Base-by-base conservation (phyloP, 2,329 filamentous ascomycete species). In the Beauveria australis region DNA sequence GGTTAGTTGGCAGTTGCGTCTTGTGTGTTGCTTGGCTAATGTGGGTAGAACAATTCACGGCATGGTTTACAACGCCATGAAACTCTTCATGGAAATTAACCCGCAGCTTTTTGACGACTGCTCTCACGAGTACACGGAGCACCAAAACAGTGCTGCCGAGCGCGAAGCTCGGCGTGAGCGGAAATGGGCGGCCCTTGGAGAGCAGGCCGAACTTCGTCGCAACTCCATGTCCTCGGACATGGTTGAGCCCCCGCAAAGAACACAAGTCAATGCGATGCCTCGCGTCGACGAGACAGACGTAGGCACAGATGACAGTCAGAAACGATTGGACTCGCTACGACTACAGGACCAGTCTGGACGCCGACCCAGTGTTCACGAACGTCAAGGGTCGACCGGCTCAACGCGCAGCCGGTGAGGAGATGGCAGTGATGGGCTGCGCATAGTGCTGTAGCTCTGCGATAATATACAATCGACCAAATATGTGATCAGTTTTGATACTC, bases 21-120 rank as follows among this genome's bases (percentile, higher is more conserved):
- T 46, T 22, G n/a, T 14, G n/a, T 44, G 6, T 24, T 12, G n/a
- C 8, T 44, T 62, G 54, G 59, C 75, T 80, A 69, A 79, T 64
- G 26, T 16, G 54, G 8, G 2, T 65, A 97, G 94, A 70, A 99
- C 94, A 8, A 99, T 99, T 67, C 94, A 99, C 71, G 94, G 94
- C 72, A 97, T 99, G 93, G 94, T 99, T 12, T 97, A 97, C 75
- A 99, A 97, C 70, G 94, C 94, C 61, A 97, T 99, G 94, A 99
- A 99, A 74, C 84, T 99, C 43, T 99, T 99, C 75, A 99, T 99
- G 94, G 94, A 99, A 74, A 97, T 99, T 70, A 97, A 97, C 73
- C 94, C 94, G 10, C 92, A 97, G 73, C 84, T 99, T 24, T 99
- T 99, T 69, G 94, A 99, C 68, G 94, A 99, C 72, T 99, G 94